Evolutionary conservation across 108 stramenopile genomes (phyloP), one percentile per base, ranked within the genome.

Genomic region (Fragilariopsis cylindrus): DNA sequence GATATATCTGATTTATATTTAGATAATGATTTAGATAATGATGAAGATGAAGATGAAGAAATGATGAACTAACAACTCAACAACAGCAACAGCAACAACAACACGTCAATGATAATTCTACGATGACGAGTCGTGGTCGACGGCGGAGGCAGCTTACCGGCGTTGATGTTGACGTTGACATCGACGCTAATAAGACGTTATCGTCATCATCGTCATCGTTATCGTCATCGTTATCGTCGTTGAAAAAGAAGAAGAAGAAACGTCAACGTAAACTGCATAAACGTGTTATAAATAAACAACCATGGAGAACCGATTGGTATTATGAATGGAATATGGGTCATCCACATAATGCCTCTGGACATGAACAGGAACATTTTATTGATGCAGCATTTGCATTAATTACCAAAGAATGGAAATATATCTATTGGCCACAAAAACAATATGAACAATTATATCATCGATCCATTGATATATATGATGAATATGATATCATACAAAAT

Each of bases 221-320:
- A 2, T 42, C n/a, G n/a, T n/a, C n/a, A n/a, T n/a, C 60, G 39
- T n/a, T 57, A 1, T 19, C 57, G 21, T 7, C 57, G 5, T 1
- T 19, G 16, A 52, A 52, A 13, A 13, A 13, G 50, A 52, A 52
- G 50, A 13, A 52, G 13, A 52, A 52, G 11, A 8, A 11, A 12
- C 50, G 50, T 50, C 0, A 50, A 13, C 13, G 0, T 12, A 50
- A 50, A 1, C 9, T n/a, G n/a, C n/a, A 0, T 9, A 52, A 52
- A 52, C 41, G 39, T 7, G 43, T n/a, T 44, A 30, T 30, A 0
- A 30, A 30, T 30, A 40, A 41, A 39, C 19, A 42, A 5, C 67
- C 56, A n/a, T 93, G 92, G 92, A 71, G 92, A 39, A 78, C 87
- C 16, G 92, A 93, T 65, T 93, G 88, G 74, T 93, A 85, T 60